A percentile compares a stretch with the other conserved stretches of the same genome.
Conservation (phyloP, 2,329 filamentous ascomycete genomes). For the Aspergillus sp. region DNA sequence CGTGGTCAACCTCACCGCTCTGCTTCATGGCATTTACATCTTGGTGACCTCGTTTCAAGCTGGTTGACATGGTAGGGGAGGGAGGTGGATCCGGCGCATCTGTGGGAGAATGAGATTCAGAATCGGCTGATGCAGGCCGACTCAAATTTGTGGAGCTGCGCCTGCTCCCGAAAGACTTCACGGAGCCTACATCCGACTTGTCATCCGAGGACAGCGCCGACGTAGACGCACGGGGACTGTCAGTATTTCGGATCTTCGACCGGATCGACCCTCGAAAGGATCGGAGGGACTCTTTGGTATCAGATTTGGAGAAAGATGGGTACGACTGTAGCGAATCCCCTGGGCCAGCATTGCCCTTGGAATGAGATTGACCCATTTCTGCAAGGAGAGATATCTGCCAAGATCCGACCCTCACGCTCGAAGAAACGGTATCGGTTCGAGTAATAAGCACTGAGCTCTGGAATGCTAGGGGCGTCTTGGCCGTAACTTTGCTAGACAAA, state of each 20-base stretch:
- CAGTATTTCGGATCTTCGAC: conserved; percentile 74
- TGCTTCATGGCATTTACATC: conserved; percentile 79
- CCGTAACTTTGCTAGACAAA: conserved; percentile 17
- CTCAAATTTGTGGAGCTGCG: conserved; percentile 30
- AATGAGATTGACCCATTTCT: conserved; percentile 53
- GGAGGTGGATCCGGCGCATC: conserved; percentile 66
- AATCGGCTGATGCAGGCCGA: conserved; percentile 43
- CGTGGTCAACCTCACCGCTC: conserved; percentile 87
- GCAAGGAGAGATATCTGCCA: conserved; percentile 34
- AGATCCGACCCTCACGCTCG: conserved; percentile 26
- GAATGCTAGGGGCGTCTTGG: conserved; percentile 30
- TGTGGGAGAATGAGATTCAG: conserved; percentile 41
- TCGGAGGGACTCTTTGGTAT: conserved; percentile 87
- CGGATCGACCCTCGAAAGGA: conserved; percentile 78
- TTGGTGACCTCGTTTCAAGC: conserved; percentile 70
- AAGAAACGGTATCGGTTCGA: conserved; percentile 23
- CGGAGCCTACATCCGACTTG: conserved; percentile 71
- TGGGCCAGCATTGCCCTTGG: conserved; percentile 56
- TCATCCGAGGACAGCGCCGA: conserved; percentile 66
- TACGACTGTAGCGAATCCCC: conserved; percentile 73
- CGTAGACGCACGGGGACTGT: conserved; percentile 78
- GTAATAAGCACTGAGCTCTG: conserved; percentile 23
- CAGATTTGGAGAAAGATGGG: conserved; percentile 86
- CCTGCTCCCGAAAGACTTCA: conserved; percentile 65
- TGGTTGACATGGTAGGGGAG: conserved; percentile 80